Conservation (phyloP, 2,329 filamentous ascomycete species). For the Chaetomium olivaceum region DNA sequence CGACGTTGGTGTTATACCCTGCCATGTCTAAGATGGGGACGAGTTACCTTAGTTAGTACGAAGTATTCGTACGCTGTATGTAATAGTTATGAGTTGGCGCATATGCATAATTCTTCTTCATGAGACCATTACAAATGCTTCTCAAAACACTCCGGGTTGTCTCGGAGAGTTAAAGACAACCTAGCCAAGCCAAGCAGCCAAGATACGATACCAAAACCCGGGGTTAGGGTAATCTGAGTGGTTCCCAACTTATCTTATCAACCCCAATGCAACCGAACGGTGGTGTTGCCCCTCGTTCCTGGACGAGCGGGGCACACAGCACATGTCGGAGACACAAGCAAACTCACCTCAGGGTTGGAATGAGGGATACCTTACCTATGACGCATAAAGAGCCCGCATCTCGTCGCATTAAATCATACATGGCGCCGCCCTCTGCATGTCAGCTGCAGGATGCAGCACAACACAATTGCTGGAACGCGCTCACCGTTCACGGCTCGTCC, state of each 20-base stretch:
- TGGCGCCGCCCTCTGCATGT: not conserved
- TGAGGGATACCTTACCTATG: too few relatives aligned
- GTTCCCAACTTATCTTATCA: not conserved
- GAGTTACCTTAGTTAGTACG: not conserved
- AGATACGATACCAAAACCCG: not conserved
- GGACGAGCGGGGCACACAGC: slow-evolving; percentile 7
- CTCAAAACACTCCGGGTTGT: not conserved
- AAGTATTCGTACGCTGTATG: not conserved
- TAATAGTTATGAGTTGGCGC: not conserved
- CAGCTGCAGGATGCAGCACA: not conserved
- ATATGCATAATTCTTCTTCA: not conserved
- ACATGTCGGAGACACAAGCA: not conserved
- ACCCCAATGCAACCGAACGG: not conserved
- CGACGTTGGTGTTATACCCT: slow-evolving; percentile 6
- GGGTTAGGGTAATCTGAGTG: slow-evolving; percentile 1
- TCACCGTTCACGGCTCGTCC: not conserved
- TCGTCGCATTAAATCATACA: not conserved
- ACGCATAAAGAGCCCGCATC: not conserved
- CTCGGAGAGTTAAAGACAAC: not conserved
- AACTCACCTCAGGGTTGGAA: not conserved
- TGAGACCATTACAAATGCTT: not conserved
- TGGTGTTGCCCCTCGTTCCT: slow-evolving; percentile 2
- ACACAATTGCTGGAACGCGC: not conserved
- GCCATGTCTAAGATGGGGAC: not conserved
- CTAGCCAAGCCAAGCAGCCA: not conserved